phyloP scores from a whole-genome alignment of 169 alveolate genomes.

The Eimeria acervulina region DNA sequence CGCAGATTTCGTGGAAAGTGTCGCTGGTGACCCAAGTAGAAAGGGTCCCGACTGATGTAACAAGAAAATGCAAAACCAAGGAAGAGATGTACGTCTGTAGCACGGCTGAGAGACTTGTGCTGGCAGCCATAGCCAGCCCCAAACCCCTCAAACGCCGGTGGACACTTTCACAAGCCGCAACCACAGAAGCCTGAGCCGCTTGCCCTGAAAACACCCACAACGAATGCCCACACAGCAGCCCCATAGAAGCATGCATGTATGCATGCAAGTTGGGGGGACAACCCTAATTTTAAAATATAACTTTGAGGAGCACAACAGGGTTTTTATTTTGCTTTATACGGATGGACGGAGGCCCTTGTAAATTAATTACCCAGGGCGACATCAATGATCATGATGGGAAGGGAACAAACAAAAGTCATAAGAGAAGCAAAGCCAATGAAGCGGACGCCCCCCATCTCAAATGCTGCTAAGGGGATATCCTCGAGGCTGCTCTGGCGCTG shows the following conservation, averaged over 20 bases:
- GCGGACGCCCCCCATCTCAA: conserved; percentile 35
- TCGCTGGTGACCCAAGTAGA: conserved; percentile 13
- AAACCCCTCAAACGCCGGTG: conserved; percentile 34
- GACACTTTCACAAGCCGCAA: not conserved
- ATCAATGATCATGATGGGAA: conserved; percentile 36
- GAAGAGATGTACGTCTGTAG: conserved; percentile 8
- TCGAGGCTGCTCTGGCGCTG: conserved; percentile 55
- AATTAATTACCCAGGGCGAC: not conserved
- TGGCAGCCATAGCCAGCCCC: conserved; percentile 42
- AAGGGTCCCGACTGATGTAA: not conserved
- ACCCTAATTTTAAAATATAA: too few relatives aligned
- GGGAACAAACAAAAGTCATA: conserved; percentile 5
- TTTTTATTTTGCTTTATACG: too few relatives aligned
- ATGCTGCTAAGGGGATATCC: conserved; percentile 36
- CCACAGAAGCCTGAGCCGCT: conserved; percentile 20
- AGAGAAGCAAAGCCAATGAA: conserved; percentile 18
- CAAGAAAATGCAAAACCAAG: not conserved
- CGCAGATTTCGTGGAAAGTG: conserved; percentile 2
- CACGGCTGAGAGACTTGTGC: not conserved
- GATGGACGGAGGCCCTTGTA: not conserved
- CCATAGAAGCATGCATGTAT: not conserved
- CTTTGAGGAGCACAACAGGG: too few relatives aligned
- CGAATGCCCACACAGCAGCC: not conserved
- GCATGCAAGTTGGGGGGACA: not conserved
- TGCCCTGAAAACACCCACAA: conserved; percentile 57